Conservation (phyloP, 1,284 basidiomycete species). For the Malassezia sympodialis region DNA sequence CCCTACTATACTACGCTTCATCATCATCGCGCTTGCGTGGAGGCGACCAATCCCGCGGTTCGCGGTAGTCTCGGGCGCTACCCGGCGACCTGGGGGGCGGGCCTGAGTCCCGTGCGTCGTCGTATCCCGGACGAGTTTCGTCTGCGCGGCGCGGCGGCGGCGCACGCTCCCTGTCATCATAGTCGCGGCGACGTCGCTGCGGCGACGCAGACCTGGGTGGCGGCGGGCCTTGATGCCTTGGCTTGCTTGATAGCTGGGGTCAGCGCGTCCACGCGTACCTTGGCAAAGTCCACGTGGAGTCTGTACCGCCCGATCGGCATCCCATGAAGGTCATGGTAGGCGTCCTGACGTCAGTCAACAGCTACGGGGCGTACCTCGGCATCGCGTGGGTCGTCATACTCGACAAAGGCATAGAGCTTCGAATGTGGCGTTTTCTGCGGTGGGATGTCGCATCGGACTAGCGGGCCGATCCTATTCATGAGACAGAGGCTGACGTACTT, state of each 20-base stretch:
- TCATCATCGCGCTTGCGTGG: not conserved
- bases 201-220: not conserved
- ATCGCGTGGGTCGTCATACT: constrained; percentile 37
- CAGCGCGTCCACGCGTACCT: constrained; percentile 7
- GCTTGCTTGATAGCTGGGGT: not conserved
- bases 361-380: constrained; percentile 20
- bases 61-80: not conserved
- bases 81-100: not conserved
- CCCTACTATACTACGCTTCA: not conserved
- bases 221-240: not conserved
- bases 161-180: not conserved
- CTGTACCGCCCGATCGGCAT: constrained; percentile 32
- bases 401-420: constrained; percentile 37
- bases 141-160: not conserved
- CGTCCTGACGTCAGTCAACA: constrained; percentile 16
- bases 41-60: not conserved
- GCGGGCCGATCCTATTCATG: constrained; percentile 24
- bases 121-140: not conserved
- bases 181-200: not conserved
- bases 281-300: constrained; percentile 37
- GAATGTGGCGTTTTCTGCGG: constrained; percentile 28
- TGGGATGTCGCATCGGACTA: constrained; percentile 41
- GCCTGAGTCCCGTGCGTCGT: not conserved
- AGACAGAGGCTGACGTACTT: not conserved
- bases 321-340: constrained; percentile 37